Percentiles rank a stretch among this genome's conserved stretches.
Conservation (phyloP, 352 stramenopile genomes). For the Phytophthora chlamydospora region DNA sequence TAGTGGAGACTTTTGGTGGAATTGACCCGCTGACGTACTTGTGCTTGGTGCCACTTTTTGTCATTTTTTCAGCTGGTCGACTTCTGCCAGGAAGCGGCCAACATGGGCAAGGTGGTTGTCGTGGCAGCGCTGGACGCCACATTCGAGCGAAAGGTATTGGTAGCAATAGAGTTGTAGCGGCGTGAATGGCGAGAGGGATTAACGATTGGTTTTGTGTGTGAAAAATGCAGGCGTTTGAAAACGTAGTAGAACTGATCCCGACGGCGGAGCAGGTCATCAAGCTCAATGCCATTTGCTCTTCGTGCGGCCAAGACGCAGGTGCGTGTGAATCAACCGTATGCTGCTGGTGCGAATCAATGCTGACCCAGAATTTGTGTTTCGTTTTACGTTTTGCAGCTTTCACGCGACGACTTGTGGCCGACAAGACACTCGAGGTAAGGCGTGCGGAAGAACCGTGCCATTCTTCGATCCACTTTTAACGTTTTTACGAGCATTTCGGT, state of each 20-base stretch:
- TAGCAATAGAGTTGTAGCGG: not conserved
- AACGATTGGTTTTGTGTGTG: not conserved
- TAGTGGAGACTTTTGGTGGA: conserved; percentile 7
- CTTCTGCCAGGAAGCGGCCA: conserved; percentile 75
- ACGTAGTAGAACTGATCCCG: conserved; percentile 75
- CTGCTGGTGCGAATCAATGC: not conserved
- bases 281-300: conserved; percentile 83
- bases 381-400: conserved; percentile 50
- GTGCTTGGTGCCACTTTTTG: conserved; percentile 7
- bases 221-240: conserved; percentile 63
- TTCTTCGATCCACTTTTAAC: not conserved
- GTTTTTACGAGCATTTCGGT: not conserved
- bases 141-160: conserved; percentile 71
- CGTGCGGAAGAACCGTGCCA: not conserved
- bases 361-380: conserved; percentile 7
- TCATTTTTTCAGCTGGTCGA: conserved; percentile 62
- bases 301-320: conserved; percentile 79
- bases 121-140: conserved; percentile 77
- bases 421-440: conserved; percentile 72
- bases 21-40: conserved; percentile 15
- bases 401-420: conserved; percentile 70
- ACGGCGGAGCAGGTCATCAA: conserved; percentile 82
- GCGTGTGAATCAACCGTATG: conserved; percentile 4
- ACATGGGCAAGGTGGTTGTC: conserved; percentile 81
- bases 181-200: not conserved